Evolutionary conservation across 2,329 filamentous ascomycete genomes (phyloP).

Genomic region (Karstenula rhodostoma): DNA sequence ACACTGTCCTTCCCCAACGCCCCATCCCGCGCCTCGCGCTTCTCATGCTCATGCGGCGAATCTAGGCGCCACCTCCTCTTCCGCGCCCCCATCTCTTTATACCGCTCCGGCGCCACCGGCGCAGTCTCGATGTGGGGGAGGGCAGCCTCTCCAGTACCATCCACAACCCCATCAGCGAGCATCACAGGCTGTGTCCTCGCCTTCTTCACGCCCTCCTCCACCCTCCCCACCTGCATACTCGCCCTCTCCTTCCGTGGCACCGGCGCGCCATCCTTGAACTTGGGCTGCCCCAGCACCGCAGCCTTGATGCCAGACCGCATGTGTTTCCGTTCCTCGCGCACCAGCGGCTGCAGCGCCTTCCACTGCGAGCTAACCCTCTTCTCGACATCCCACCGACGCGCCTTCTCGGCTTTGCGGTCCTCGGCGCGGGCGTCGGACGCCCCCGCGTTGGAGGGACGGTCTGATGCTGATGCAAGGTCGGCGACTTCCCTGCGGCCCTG

Average conservation of each 20-base stretch:
- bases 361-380: conserved; percentile 31
- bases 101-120: conserved; percentile 8
- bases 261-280: conserved; percentile 38
- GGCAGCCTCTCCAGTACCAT: neutral
- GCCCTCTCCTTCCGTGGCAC: conserved; percentile 33
- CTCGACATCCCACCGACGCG: conserved; percentile 44
- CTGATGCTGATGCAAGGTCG: conserved; percentile 29
- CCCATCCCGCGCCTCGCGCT: conserved; percentile 11
- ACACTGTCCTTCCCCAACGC: conserved; percentile 4
- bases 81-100: conserved; percentile 8
- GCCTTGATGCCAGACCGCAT: conserved; percentile 36
- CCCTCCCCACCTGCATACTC: conserved; percentile 1
- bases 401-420: conserved; percentile 13
- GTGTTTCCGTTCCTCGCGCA: conserved; percentile 36
- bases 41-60: conserved; percentile 7
- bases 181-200: conserved; percentile 12
- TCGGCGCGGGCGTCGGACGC: conserved; percentile 11
- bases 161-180: neutral
- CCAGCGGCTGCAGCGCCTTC: conserved; percentile 33
- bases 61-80: conserved; percentile 10
- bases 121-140: conserved; percentile 1
- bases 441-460: conserved; percentile 13
- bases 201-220: conserved; percentile 1
- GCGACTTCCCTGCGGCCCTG: conserved; percentile 58
- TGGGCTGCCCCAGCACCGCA: conserved; percentile 33